Evolutionary conservation across 176 grass and related monocot genomes (phyloP).

Genomic region (Avena sativa): DNA sequence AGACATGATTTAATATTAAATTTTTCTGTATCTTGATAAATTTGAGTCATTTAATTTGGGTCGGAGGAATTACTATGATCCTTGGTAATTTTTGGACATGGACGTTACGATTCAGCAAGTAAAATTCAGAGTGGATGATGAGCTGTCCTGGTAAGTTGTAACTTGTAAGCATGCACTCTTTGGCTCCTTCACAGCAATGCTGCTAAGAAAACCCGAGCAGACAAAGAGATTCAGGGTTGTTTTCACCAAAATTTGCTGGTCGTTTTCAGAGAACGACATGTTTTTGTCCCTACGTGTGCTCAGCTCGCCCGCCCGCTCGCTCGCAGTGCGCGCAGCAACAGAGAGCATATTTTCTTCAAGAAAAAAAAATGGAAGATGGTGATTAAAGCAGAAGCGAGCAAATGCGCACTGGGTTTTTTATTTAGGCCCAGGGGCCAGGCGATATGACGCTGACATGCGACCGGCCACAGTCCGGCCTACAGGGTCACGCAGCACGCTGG

Average conservation of each 20-base stretch:
- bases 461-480: background rate
- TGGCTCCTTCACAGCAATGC: background rate
- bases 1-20: too few species aligned
- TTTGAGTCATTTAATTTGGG: too few species aligned
- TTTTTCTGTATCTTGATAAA: too few species aligned
- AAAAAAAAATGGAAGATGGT: background rate
- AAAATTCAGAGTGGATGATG: too few species aligned
- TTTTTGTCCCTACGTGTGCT: background rate
- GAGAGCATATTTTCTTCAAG: too few species aligned
- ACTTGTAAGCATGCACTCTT: background rate
- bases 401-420: background rate
- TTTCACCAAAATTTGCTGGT: conserved; percentile 21
- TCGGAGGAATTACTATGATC: too few species aligned
- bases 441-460: background rate
- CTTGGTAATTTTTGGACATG: too few species aligned
- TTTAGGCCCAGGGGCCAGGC: background rate
- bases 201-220: background rate
- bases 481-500: background rate
- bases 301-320: background rate
- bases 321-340: background rate
- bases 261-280: background rate
- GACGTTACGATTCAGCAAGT: too few species aligned
- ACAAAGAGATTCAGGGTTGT: background rate
- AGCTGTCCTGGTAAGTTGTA: background rate
- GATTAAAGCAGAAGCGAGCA: background rate